A percentile compares a stretch with the other conserved stretches of the same genome.
Evolutionary conservation across 2,329 filamentous ascomycete species (phyloP).

Genomic region (Didymella sp.): DNA sequence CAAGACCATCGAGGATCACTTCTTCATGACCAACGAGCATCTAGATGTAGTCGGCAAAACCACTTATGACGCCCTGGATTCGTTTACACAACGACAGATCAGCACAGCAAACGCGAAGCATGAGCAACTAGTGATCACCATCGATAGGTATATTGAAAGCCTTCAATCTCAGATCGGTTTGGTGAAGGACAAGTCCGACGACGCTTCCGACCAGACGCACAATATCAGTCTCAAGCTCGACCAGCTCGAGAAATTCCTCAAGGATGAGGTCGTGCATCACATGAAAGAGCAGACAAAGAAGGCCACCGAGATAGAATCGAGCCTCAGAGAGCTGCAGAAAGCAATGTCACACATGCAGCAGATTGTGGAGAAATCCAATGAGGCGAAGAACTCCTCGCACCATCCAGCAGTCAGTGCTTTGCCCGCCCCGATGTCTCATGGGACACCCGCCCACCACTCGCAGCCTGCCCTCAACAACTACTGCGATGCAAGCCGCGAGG

Average conservation of each 20-base stretch:
- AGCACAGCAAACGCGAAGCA: constrained; percentile 24
- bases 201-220: constrained; percentile 26
- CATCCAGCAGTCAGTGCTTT: constrained; percentile 1
- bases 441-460: constrained; percentile 29
- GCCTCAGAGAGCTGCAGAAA: constrained; percentile 39
- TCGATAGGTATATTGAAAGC: constrained; percentile 36
- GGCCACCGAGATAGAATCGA: constrained; percentile 30
- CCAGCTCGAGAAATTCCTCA: constrained; percentile 36
- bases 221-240: constrained; percentile 36
- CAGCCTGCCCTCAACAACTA: constrained; percentile 32
- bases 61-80: constrained; percentile 34
- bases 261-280: constrained; percentile 33
- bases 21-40: constrained; percentile 48
- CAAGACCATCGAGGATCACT: constrained; percentile 39
- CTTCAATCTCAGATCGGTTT: constrained; percentile 36
- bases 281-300: constrained; percentile 37
- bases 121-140: constrained; percentile 24
- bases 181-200: constrained; percentile 32
- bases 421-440: constrained; percentile 5
- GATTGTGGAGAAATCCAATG: constrained; percentile 26
- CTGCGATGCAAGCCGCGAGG: constrained; percentile 27
- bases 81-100: constrained; percentile 23
- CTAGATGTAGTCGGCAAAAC: constrained; percentile 43
- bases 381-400: constrained; percentile 15
- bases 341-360: constrained; percentile 35